These are phyloP conservation scores for Thelonectria rubi DNA, from an alignment of 2,329 filamentous ascomycete genomes.

Conservation along the genomic window DNA sequence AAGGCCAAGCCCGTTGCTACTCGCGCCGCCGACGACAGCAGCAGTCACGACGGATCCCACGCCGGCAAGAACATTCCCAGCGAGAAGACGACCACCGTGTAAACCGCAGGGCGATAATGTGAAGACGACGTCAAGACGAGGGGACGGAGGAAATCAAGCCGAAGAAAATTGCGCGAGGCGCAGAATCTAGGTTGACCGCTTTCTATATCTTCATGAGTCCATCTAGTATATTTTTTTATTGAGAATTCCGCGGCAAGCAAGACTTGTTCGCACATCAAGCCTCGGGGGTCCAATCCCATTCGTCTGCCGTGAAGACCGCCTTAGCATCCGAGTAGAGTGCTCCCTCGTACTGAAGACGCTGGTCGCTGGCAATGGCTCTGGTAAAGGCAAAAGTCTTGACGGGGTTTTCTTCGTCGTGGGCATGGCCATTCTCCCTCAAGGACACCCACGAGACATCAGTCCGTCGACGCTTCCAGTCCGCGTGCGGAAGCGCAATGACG, in stretches of 20 bases:
- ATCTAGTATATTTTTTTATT: constrained; percentile 30
- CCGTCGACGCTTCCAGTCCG: constrained; percentile 57
- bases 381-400: constrained; percentile 58
- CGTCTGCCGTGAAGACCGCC: constrained; percentile 63
- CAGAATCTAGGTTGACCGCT: constrained; percentile 15
- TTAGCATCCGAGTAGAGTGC: constrained; percentile 61
- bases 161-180: constrained; percentile 1
- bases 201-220: constrained; percentile 31
- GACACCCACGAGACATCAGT: constrained; percentile 53
- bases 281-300: constrained; percentile 70
- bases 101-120: background rate
- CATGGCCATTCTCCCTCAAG: constrained; percentile 27
- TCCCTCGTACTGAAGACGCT: constrained; percentile 59
- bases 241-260: constrained; percentile 28
- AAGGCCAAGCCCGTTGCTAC: constrained; percentile 45
- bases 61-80: constrained; percentile 37
- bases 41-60: constrained; percentile 39
- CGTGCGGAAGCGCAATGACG: constrained; percentile 54
- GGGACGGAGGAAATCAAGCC: background rate
- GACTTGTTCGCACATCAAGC: constrained; percentile 35
- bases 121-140: background rate
- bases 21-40: constrained; percentile 38
- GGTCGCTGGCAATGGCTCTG: constrained; percentile 58
- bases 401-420: constrained; percentile 26
- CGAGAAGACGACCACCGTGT: constrained; percentile 43